Conservation (phyloP, 1,139 yeast species). For the Lodderomyces elongisporus region DNA sequence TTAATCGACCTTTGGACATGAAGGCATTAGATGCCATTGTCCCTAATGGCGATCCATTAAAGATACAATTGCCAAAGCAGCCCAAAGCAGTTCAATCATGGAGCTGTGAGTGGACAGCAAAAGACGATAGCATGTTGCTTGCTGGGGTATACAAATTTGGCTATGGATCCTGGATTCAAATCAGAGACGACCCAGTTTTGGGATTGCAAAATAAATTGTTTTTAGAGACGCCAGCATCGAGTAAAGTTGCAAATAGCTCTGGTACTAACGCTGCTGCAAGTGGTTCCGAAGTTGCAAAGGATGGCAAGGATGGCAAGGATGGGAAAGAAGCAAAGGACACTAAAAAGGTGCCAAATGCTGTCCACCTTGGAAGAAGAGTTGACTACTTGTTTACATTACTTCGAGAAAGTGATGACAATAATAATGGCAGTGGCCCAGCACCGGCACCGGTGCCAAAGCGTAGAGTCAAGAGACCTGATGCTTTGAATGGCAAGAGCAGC, state of each 20-base stretch:
- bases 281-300: constrained; percentile 15
- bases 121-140: constrained; percentile 81
- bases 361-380: constrained; percentile 88
- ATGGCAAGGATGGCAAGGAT: constrained; percentile 34
- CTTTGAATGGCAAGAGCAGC: constrained; percentile 4
- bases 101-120: constrained; percentile 80
- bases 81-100: constrained; percentile 88
- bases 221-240: constrained; percentile 34
- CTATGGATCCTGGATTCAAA: constrained; percentile 91
- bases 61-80: constrained; percentile 51
- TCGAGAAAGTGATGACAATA: constrained; percentile 13
- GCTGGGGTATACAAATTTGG: constrained; percentile 91
- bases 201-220: constrained; percentile 82
- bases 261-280: constrained; percentile 7
- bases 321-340: constrained; percentile 21
- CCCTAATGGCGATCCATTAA: constrained; percentile 52
- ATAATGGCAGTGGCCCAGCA: constrained; percentile 2
- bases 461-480: constrained; percentile 2
- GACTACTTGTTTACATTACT: constrained; percentile 77
- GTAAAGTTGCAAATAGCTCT: constrained; percentile 5
- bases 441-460: constrained; percentile 7
- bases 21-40: constrained; percentile 54
- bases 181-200: constrained; percentile 90
- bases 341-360: constrained; percentile 84
- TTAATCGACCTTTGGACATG: constrained; percentile 82